Base-by-base conservation (phyloP, 352 stramenopile species). In the Phytophthora parvispora region DNA sequence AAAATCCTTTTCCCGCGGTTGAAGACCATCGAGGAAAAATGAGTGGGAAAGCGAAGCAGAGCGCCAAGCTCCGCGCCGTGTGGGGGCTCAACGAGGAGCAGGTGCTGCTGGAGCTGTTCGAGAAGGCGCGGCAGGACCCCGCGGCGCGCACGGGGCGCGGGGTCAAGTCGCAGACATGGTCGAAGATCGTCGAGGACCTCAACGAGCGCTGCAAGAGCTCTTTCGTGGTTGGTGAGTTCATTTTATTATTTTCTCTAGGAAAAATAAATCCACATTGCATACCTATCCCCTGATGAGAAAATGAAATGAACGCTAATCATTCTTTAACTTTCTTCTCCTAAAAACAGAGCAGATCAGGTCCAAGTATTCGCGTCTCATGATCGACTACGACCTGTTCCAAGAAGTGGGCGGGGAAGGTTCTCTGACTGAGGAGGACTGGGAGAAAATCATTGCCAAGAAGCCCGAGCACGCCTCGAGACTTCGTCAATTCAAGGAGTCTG, bases 281-380 rank as follows among this genome's bases (percentile, higher is more conserved):
- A 25, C 42, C 42, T 8, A 49, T 18, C 27, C 38, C 15, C 9
- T 49, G 25, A 4, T 27, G n/a, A n/a, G n/a, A n/a, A n/a, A n/a
- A n/a, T 49, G 18, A 20, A 20, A 56, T 40, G 2, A 56, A 29
- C 42, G 27, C 34, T 42, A 36, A 56, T 53, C 13, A 47, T 24
- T 42, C 13, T 38, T 13, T 61, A 47, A 47, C n/a, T n/a, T n/a
- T 58, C 20, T 28, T 49, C 8, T 32, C 38, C 24, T 29, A 52
- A n/a, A 42, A 28, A 45, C 67, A 82, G 70, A 79, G 28, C 70
- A 82, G 24, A 54, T 79, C 54, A 75, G 78, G 60, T 82, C 70
- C 50, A 79, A 82, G 60, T 79, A 73, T 54, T 53, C 60, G 27
- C 70, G 70, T 2, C 51, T 77, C 27, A 72, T 79, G 62, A 63